phyloP scores from a whole-genome alignment of 257 asterid genomes.

The Apocynum venetum region DNA sequence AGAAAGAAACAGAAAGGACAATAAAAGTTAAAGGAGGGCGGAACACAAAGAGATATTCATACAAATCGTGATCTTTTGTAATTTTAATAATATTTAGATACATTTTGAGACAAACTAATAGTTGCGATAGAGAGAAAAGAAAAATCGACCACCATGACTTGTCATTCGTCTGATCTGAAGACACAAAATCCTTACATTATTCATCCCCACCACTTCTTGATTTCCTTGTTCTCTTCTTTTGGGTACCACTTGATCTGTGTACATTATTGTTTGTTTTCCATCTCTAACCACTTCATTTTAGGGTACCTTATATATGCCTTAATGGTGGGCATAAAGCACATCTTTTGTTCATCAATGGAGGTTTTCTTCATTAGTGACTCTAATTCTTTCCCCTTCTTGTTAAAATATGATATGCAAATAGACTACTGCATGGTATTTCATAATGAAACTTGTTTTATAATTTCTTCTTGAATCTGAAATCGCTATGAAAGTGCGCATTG shows the following conservation, averaged over 20 bases:
- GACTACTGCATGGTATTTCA: too few relatives aligned
- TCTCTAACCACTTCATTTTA: conserved; percentile 30
- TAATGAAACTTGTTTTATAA: too few relatives aligned
- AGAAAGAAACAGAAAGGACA: background rate
- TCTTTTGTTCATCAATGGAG: too few relatives aligned
- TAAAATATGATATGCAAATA: too few relatives aligned
- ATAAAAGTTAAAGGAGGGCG: background rate
- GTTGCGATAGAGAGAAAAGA: background rate
- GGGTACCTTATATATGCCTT: conserved; percentile 18
- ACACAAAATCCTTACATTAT: conserved; percentile 33
- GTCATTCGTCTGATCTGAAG: conserved; percentile 53
- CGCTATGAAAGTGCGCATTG: too few relatives aligned
- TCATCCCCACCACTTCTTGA: conserved; percentile 18
- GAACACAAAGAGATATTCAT: background rate
- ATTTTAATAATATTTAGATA: background rate
- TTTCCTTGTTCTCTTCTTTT: conserved; percentile 27
- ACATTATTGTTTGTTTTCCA: conserved; percentile 25
- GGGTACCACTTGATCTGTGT: conserved; percentile 25
- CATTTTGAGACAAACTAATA: conserved; percentile 26
- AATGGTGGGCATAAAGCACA: background rate
- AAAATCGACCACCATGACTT: conserved; percentile 42
- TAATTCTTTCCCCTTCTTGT: background rate
- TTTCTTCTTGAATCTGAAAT: too few relatives aligned
- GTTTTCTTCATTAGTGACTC: background rate
- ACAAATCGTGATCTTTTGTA: background rate